Evolutionary conservation across 2,329 filamentous ascomycete genomes (phyloP).

Genomic region (Beauveria sp.): DNA sequence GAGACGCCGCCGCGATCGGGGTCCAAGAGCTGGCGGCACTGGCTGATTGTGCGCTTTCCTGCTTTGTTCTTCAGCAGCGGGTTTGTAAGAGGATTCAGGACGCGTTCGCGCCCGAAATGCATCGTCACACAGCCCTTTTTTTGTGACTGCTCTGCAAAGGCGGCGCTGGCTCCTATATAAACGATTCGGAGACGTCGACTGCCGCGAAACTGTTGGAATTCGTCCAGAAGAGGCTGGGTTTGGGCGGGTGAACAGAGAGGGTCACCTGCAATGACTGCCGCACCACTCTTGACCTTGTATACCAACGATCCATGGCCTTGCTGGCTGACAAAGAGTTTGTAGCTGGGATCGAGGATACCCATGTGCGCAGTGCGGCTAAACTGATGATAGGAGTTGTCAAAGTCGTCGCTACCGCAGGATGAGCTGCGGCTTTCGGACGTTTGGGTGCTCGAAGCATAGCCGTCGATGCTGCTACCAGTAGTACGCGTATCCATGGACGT

Average conservation of each 20-base stretch:
- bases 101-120: slow-evolving; percentile 16
- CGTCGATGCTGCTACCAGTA: not conserved
- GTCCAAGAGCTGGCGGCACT: slow-evolving; percentile 17
- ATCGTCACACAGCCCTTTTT: slow-evolving; percentile 14
- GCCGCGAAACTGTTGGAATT: slow-evolving; percentile 13
- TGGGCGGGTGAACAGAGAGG: slow-evolving; percentile 14
- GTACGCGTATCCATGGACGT: not conserved
- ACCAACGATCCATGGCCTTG: slow-evolving; percentile 14
- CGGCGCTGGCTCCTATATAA: slow-evolving; percentile 16
- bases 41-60: slow-evolving; percentile 17
- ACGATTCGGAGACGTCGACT: slow-evolving; percentile 12
- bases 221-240: slow-evolving; percentile 13
- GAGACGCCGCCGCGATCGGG: slow-evolving; percentile 13
- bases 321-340: slow-evolving; percentile 16
- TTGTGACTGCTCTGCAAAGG: slow-evolving; percentile 12
- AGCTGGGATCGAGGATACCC: slow-evolving; percentile 18
- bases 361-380: slow-evolving; percentile 18
- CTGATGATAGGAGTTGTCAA: slow-evolving; percentile 12
- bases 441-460: not conserved
- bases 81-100: slow-evolving; percentile 16
- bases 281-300: slow-evolving; percentile 15
- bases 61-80: slow-evolving; percentile 14
- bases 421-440: not conserved
- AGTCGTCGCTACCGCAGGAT: not conserved
- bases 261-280: slow-evolving; percentile 16